A percentile compares a stretch with the other conserved stretches of the same genome.
Evolutionary conservation across 371 early-diverging fungal species (phyloP).

Genomic region (Gilbertella persicaria): DNA sequence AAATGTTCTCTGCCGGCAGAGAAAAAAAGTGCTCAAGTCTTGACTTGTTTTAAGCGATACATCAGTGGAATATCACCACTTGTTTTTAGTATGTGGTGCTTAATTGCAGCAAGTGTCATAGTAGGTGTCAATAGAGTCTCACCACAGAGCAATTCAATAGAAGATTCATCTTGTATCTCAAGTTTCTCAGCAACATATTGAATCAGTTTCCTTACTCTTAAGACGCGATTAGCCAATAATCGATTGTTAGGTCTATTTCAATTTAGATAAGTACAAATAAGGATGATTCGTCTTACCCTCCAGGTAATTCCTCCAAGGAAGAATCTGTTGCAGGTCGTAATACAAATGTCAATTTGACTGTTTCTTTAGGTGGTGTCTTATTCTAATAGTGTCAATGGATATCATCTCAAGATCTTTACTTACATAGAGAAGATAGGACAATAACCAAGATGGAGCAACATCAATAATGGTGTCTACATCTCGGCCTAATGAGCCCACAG

Average conservation of each 20-base stretch:
- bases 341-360: conserved; percentile 83
- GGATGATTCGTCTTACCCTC: conserved; percentile 47
- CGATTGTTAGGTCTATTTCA: conserved; percentile 60
- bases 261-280: conserved; percentile 6
- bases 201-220: conserved; percentile 83
- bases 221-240: conserved; percentile 82
- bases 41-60: conserved; percentile 53
- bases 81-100: conserved; percentile 81
- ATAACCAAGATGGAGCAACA: conserved; percentile 61
- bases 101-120: conserved; percentile 83
- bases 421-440: conserved; percentile 64
- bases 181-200: conserved; percentile 83
- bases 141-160: conserved; percentile 75
- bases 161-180: conserved; percentile 22
- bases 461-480: conserved; percentile 49
- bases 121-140: conserved; percentile 73
- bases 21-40: no score
- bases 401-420: background rate
- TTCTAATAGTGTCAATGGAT: conserved; percentile 39
- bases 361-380: conserved; percentile 68
- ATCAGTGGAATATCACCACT: conserved; percentile 75
- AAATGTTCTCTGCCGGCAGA: conserved; percentile 20
- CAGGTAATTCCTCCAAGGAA: conserved; percentile 59
- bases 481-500: conserved; percentile 56
- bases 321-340: conserved; percentile 68